phyloP scores from a whole-genome alignment of 1,139 yeast species.

The Yamadazyma diddensiae region DNA sequence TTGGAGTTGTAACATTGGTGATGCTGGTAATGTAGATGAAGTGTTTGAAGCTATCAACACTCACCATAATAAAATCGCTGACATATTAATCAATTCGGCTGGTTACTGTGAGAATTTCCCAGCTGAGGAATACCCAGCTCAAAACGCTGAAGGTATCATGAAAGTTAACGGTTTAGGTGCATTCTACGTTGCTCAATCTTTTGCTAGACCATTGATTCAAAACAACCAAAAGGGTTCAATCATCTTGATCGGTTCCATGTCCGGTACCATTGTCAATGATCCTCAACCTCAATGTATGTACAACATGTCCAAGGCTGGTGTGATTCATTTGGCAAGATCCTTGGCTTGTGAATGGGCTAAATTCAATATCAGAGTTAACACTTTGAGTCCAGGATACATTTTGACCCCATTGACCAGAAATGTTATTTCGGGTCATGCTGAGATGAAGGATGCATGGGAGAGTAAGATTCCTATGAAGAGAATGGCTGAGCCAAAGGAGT shows the following conservation, averaged over 20 bases:
- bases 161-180: constrained; percentile 77
- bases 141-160: constrained; percentile 64
- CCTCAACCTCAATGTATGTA: constrained; percentile 52
- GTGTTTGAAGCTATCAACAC: constrained; percentile 49
- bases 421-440: constrained; percentile 43
- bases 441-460: constrained; percentile 50
- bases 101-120: constrained; percentile 82
- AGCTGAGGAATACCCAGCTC: constrained; percentile 74
- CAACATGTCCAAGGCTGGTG: constrained; percentile 53
- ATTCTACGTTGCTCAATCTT: constrained; percentile 56
- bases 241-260: constrained; percentile 48
- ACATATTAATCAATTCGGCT: constrained; percentile 70
- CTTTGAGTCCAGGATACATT: constrained; percentile 48
- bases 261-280: constrained; percentile 49
- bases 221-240: constrained; percentile 53
- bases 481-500: constrained; percentile 53
- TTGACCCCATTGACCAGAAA: constrained; percentile 49
- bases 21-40: constrained; percentile 56
- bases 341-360: constrained; percentile 55
- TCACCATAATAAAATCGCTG: constrained; percentile 61
- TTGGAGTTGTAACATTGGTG: constrained; percentile 77
- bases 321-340: constrained; percentile 45
- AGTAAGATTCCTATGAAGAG: constrained; percentile 47
- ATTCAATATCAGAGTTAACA: constrained; percentile 47
- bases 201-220: constrained; percentile 65